A percentile compares a stretch with the other conserved stretches of the same genome.
Conservation (phyloP, 768 basidiomycete species). For the Leccinum arenicola region DNA sequence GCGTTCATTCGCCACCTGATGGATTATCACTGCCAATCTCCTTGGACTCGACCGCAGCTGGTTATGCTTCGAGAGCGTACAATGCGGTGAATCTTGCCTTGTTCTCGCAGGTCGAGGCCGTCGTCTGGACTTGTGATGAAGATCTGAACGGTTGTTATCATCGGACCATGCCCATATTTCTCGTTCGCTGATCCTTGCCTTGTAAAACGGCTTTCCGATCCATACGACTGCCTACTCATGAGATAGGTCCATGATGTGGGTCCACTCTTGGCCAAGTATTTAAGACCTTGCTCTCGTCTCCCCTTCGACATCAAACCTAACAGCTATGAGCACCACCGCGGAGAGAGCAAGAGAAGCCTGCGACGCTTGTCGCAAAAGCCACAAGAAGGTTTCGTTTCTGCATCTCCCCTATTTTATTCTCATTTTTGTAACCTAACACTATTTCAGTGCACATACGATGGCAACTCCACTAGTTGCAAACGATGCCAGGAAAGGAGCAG, state of each 20-base stretch:
- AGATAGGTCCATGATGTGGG: constrained; percentile 9
- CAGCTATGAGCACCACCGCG: constrained; percentile 16
- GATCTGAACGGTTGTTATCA: constrained; percentile 18
- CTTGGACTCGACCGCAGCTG: neutral
- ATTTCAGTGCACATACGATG: constrained; percentile 20
- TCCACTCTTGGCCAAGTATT: constrained; percentile 17
- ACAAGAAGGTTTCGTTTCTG: constrained; percentile 22
- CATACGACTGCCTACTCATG: constrained; percentile 2
- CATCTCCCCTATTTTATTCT: neutral
- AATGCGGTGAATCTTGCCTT: neutral
- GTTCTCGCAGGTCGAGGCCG: neutral
- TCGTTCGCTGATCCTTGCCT: constrained; percentile 12
- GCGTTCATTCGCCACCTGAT: neutral
- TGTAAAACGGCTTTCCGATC: constrained; percentile 9
- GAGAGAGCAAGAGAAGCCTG: constrained; percentile 30
- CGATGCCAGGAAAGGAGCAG: constrained; percentile 16
- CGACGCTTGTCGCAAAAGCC: constrained; percentile 22
- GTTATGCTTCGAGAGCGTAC: constrained; percentile 5
- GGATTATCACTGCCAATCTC: constrained; percentile 8
- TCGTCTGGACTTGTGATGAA: constrained; percentile 6
- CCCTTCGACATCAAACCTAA: constrained; percentile 1
- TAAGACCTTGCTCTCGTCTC: constrained; percentile 7
- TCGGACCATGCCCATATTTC: neutral
- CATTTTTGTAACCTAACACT: neutral
- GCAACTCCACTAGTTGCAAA: constrained; percentile 8